These are phyloP conservation scores for Trichoderma polysporum DNA, from an alignment of 2,329 filamentous ascomycete species.

Conservation along the genomic window DNA sequence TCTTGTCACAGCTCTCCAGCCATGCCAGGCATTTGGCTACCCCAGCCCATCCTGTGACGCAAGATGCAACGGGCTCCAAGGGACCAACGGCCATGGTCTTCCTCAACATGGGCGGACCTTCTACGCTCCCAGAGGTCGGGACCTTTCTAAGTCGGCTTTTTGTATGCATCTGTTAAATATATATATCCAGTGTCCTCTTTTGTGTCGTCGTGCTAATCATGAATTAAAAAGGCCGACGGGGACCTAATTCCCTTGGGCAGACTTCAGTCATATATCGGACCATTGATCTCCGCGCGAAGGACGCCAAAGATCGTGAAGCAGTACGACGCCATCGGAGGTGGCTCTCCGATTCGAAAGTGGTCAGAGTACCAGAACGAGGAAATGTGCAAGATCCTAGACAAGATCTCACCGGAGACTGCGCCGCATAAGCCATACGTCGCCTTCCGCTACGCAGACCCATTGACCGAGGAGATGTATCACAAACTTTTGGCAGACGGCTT, in stretches of 20 bases:
- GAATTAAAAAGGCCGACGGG: conserved; percentile 68
- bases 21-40: conserved; percentile 39
- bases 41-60: conserved; percentile 71
- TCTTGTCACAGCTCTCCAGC: conserved; percentile 32
- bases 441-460: conserved; percentile 88
- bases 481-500: conserved; percentile 84
- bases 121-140: conserved; percentile 82
- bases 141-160: conserved; percentile 90
- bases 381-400: conserved; percentile 97
- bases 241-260: conserved; percentile 95
- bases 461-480: conserved; percentile 93
- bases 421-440: conserved; percentile 97
- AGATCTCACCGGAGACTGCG: conserved; percentile 85
- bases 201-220: background rate
- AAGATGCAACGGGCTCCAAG: conserved; percentile 66
- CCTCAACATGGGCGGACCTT: conserved; percentile 97
- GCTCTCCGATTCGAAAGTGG: conserved; percentile 98
- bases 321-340: conserved; percentile 91
- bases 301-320: conserved; percentile 97
- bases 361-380: conserved; percentile 89
- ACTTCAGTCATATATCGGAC: conserved; percentile 86
- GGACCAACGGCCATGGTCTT: conserved; percentile 98
- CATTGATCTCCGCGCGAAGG: conserved; percentile 78
- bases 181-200: background rate
- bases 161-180: conserved; percentile 51